A percentile compares a stretch with the other conserved stretches of the same genome.
These are phyloP conservation scores for Podospora bellae-mahoneyi DNA, from an alignment of 495 filamentous ascomycete species.

Conservation along the genomic window DNA sequence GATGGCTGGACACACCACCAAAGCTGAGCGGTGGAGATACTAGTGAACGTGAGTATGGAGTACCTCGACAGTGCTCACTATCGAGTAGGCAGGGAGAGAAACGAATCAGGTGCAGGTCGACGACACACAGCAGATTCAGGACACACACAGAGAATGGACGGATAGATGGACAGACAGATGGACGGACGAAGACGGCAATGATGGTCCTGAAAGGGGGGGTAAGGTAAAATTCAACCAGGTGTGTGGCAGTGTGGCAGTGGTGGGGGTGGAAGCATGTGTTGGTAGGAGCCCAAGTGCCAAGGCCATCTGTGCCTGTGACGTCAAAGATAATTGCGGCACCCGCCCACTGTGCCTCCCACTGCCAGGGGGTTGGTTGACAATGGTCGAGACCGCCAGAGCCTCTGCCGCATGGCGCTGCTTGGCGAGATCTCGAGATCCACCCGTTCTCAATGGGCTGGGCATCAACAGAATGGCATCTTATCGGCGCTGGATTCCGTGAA, in stretches of 20 bases:
- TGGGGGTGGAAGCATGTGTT: slow-evolving; percentile 8
- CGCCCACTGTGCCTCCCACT: slow-evolving; percentile 2
- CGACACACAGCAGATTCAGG: slow-evolving; percentile 1
- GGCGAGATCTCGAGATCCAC: slow-evolving; percentile 3
- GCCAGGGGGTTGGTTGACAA: not conserved
- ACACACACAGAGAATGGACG: not conserved
- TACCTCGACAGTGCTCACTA: not conserved
- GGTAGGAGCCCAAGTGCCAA: slow-evolving; percentile 13
- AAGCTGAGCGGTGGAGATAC: not conserved
- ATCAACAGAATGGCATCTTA: not conserved
- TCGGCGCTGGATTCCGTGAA: not conserved
- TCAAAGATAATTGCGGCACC: slow-evolving; percentile 12
- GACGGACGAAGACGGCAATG: slow-evolving; percentile 8
- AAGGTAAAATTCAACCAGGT: not conserved
- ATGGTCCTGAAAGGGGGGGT: not conserved
- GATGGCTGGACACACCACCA: not conserved
- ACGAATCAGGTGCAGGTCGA: not conserved
- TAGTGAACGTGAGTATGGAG: not conserved
- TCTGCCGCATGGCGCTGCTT: not conserved
- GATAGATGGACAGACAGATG: not conserved
- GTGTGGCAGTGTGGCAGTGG: slow-evolving; percentile 1
- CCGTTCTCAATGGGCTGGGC: not conserved
- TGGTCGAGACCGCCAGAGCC: slow-evolving; percentile 2
- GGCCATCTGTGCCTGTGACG: slow-evolving; percentile 9
- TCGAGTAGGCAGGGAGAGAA: not conserved